Base-by-base conservation (phyloP, 140 eudicot species). In the Flaveria floridana region DNA sequence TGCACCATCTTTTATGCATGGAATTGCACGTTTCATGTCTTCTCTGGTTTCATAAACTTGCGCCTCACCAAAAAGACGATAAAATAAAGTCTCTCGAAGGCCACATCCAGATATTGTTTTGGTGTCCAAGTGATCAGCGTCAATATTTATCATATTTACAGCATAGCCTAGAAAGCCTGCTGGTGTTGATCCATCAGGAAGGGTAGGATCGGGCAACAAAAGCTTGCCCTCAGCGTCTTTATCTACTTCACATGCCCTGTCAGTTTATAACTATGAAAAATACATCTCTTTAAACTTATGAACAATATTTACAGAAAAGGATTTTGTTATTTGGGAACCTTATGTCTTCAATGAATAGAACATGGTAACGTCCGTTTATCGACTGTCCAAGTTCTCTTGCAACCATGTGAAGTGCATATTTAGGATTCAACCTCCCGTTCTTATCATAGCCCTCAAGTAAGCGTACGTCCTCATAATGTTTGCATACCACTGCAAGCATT, bases 401-500 rank as follows among this genome's bases (percentile, higher is more conserved):
- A 34, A 83, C 25, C 69, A 73, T 74, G 61, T 67, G 66, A 25
- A 89, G 84, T 19, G 70, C 85, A 62, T 7, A 15, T 18, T 39
- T 39, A 10, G 13, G 77, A 52, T 76, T 68, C 25, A 80, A 73
- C 37, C 3, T 75, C 65, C 93, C 89, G 7, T 76, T 39, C 63
- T 53, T 67, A 11, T 81, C 72, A 75, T 85, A 78, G 1, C 52
- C 64, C 53, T 87, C 91, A 7, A 89, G 86, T 53, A 65, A 13
- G 2, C 10, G 21, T 3, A 82, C 71, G 34, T 86, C 87, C 28
- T 72, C 62, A 15, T 75, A 76, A 20, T 86, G 71, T 71, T 77
- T 80, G 81, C 97, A 89, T 15, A 89, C 97, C 19, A 91, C 79
- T 16, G 89, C 91, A 68, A 85, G 87, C 91, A 89, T 87, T 56